Evolutionary conservation across 1,284 basidiomycete species (phyloP).

Genomic region (Porodaedalea pini): DNA sequence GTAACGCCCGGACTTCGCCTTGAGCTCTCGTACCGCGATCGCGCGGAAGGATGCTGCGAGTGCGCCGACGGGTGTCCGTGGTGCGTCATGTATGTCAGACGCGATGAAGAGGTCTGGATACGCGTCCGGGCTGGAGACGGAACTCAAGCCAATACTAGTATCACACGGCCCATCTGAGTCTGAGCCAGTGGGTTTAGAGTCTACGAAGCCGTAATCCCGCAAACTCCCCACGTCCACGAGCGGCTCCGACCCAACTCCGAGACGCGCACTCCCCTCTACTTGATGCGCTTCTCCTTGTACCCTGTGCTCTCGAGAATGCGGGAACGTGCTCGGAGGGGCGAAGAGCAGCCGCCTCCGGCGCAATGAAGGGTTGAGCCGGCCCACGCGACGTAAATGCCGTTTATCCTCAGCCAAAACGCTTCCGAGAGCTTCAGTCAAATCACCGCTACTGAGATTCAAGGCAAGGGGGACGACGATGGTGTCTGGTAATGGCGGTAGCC

Average conservation of each 20-base stretch:
- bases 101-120: conserved; percentile 24
- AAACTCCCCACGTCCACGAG: not conserved
- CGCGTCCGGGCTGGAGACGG: conserved; percentile 19
- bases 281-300: not conserved
- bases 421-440: not conserved
- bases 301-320: conserved; percentile 19
- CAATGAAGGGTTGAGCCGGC: conserved; percentile 2
- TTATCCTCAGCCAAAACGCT: not conserved
- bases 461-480: conserved; percentile 9
- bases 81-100: conserved; percentile 18
- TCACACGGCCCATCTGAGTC: not conserved
- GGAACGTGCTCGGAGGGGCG: conserved; percentile 19
- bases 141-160: conserved; percentile 20
- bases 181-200: not conserved
- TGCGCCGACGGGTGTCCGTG: conserved; percentile 14
- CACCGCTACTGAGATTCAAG: not conserved
- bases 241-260: not conserved
- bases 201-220: too few species aligned
- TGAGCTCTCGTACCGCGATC: conserved; percentile 11
- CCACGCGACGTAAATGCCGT: not conserved
- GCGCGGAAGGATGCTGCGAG: conserved; percentile 15
- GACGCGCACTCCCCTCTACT: not conserved
- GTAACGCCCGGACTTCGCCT: not conserved
- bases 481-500: conserved; percentile 25
- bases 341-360: conserved; percentile 1